Base-by-base conservation (phyloP, 2,329 filamentous ascomycete genomes). In the Hymenoscyphus fructigenus region DNA sequence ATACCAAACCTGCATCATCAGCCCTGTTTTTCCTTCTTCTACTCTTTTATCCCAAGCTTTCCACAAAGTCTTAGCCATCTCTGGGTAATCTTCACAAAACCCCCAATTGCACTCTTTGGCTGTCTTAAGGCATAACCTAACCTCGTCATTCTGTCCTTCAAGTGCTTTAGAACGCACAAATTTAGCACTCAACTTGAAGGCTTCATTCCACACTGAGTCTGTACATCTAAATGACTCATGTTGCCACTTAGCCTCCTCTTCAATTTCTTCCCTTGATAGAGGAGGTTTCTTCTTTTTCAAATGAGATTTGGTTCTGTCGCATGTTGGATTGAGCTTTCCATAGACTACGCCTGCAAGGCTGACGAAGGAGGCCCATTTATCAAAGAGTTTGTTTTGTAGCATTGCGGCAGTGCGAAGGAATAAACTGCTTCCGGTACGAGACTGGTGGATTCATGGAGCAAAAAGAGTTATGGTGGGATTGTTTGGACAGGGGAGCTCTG, bases 391-490 rank as follows among this genome's bases (percentile, higher is more conserved):
- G 36, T 72, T 67, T 1, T 72, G 73, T 9, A 75, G 65, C 15
- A 63, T 50, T 9, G 66, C 63, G 0, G 69, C 71, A 2, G 61
- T 32, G 17, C 59, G 50, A 12, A 36, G 34, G 1, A 73, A 65
- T 3, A 68, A 60, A 0, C 60, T 57, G 17, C 64, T 61, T 2
- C 60, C 62, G 34, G 68, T 64, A 34, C 67, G 61, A 2, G 73
- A 69, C 57, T 75, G 75, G 60, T 79, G 76, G 2, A 82, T 79
- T 76, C 77, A 83, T 64, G 71, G 67, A 72, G 58, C 74, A 71
- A 74, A 69, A 47, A 78, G 53, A 69, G 72, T 69, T 66, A 79
- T 6, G 70, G 72, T 61, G 53, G 68, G 63, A 69, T 72, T 28
- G 65, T 72, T 57, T 71, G 70, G 65, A 26, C 53, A 68, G 20